Evolutionary conservation across 495 filamentous ascomycete genomes (phyloP), one percentile per base, ranked within the genome.

Genomic region (Thozetella sp.): DNA sequence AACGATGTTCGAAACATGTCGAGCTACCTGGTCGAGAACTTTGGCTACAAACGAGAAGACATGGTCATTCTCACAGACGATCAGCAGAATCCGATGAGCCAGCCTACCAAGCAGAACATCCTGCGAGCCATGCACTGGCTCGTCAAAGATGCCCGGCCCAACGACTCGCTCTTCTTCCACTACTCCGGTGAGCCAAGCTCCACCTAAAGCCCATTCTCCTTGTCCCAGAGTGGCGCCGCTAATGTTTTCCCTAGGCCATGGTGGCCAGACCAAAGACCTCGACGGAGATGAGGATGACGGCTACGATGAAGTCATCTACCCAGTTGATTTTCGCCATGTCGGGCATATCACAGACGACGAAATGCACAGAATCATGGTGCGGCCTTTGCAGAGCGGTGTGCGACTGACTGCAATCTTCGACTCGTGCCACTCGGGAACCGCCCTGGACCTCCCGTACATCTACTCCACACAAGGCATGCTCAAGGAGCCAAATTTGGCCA

Each of bases 1-100:
- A 98, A 98, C 72, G 95, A 99, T 72, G 96, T 97, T 43, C 91
- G 93, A 77, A 98, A 98, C 71, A 96, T 99, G 95, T 96, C 92
- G 23, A 80, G 82, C 55, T 99, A 96, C 66, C 81, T 99, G 53
- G 91, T 94, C 68, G 87, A 93, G 67, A 88, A 91, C 64, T 99
- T 96, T 69, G 90, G 91, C 27, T 99, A 98, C 72, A 90, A 92
- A 68, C 84, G 95, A 48, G 95, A 98, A 69, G 94, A 98, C 72
- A 99, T 99, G 95, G 95, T 99, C 17, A 89, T 96, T 60, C 81
- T 99, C 70, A 98, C 95, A 26, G 95, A 99, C 70, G 95, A 99
- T 69, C 93, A 97, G 74, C 92, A 96, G 71, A 94, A 97, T 64
- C 92, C 93, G 17, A 96, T 97, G 90, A 96, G 92, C 74, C 92